Evolutionary conservation across 2,329 filamentous ascomycete species (phyloP).

Genomic region (Nothophaeocryptopus gaeumannii): DNA sequence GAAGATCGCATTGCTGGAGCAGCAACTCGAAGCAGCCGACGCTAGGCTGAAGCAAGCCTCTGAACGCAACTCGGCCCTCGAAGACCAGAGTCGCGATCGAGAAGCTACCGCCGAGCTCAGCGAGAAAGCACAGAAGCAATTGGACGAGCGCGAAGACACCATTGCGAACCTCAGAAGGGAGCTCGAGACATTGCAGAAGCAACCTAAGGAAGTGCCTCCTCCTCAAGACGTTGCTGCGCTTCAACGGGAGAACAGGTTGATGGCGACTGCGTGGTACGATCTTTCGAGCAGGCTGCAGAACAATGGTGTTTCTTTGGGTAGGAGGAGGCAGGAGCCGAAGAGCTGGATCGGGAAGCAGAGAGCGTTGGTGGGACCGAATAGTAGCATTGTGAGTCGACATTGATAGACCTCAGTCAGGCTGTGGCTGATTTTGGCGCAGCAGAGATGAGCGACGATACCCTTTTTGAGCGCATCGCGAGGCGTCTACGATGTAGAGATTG

Average conservation of each 20-base stretch:
- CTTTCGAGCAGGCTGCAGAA: conserved; percentile 74
- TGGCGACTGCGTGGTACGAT: conserved; percentile 84
- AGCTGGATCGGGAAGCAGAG: conserved; percentile 86
- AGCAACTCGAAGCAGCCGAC: conserved; percentile 34
- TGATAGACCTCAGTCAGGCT: not conserved
- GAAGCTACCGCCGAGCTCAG: conserved; percentile 14
- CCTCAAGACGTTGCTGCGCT: conserved; percentile 61
- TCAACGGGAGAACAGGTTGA: conserved; percentile 73
- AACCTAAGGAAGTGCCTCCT: conserved; percentile 14
- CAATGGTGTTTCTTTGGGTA: conserved; percentile 75
- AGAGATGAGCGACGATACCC: not conserved
- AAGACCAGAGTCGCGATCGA: conserved; percentile 25
- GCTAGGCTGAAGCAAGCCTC: conserved; percentile 33
- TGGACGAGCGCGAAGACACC: conserved; percentile 28
- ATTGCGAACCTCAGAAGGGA: conserved; percentile 32
- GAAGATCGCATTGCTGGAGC: conserved; percentile 32
- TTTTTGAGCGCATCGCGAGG: no score
- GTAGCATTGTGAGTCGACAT: conserved; percentile 4
- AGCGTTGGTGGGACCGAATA: conserved; percentile 38
- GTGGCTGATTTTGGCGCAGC: not conserved
- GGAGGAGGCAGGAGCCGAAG: conserved; percentile 69
- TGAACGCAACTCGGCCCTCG: conserved; percentile 30
- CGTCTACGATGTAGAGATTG: no score
- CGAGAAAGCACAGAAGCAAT: conserved; percentile 22
- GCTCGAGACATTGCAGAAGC: conserved; percentile 26